Evolutionary conservation across 2,329 filamentous ascomycete genomes (phyloP).

Genomic region (Fusarium liriodendri): DNA sequence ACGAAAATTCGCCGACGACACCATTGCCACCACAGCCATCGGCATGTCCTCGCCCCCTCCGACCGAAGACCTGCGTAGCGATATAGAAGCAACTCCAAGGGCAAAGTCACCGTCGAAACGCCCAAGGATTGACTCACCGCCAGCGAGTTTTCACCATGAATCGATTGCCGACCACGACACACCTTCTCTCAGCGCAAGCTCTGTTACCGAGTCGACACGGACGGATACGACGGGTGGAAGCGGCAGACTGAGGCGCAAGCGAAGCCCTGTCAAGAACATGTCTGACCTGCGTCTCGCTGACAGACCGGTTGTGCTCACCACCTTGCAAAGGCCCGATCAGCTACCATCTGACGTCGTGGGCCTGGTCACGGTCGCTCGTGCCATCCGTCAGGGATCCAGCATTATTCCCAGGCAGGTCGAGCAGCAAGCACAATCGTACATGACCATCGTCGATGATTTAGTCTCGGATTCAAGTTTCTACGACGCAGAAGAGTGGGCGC

Average conservation of each 20-base stretch:
- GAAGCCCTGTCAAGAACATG: background rate
- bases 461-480: background rate
- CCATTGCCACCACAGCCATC: background rate
- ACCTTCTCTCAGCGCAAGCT: background rate
- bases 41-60: background rate
- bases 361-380: background rate
- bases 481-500: background rate
- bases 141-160: background rate
- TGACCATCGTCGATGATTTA: background rate
- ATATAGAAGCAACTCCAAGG: background rate
- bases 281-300: background rate
- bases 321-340: background rate
- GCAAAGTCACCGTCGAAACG: background rate
- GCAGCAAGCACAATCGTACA: background rate
- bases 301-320: background rate
- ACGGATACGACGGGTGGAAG: background rate
- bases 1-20: background rate
- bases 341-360: background rate
- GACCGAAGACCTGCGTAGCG: background rate
- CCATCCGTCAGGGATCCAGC: background rate
- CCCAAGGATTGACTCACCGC: background rate
- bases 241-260: background rate
- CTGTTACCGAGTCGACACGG: background rate
- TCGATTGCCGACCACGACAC: background rate
- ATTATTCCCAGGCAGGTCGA: background rate